A percentile compares a stretch with the other conserved stretches of the same genome.
Conservation (phyloP, 148 eudicot species). For the Silene uniflora region DNA sequence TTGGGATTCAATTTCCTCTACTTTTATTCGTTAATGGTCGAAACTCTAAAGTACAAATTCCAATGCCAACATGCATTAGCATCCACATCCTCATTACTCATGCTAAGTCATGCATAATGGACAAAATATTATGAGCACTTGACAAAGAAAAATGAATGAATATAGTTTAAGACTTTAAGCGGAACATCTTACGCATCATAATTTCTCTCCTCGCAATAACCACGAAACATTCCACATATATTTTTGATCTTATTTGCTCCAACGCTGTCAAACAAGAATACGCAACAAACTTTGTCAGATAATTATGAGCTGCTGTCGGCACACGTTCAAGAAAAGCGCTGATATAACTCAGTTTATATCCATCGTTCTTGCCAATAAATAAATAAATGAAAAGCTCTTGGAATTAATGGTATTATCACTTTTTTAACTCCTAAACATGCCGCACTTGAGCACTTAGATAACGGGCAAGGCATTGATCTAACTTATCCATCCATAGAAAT, state of each 20-base stretch:
- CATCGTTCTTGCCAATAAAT: not conserved
- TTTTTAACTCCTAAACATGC: not conserved
- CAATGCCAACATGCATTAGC: not conserved
- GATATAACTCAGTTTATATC: not conserved
- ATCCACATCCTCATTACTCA: not conserved
- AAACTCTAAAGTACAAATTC: not conserved
- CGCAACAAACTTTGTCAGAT: not conserved
- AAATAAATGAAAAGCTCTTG: too few species aligned
- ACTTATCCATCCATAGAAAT: not conserved
- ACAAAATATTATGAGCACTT: not conserved
- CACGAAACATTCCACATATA: conserved; percentile 46
- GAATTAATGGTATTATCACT: not conserved
- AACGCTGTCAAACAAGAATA: conserved; percentile 35
- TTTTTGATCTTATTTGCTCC: conserved; percentile 59
- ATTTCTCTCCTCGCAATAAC: conserved; percentile 51
- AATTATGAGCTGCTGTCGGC: too few species aligned
- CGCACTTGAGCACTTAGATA: not conserved
- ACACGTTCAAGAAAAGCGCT: not conserved
- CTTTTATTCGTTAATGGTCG: not conserved
- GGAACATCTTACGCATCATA: conserved; percentile 47
- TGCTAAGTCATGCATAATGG: not conserved
- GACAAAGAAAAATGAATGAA: not conserved
- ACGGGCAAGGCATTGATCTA: not conserved
- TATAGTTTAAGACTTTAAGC: conserved; percentile 4
- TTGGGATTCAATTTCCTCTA: too few species aligned